Percentiles rank a stretch among this genome's conserved stretches.
Conservation (phyloP, 2,329 filamentous ascomycete genomes). For the Elsinoe perseae region DNA sequence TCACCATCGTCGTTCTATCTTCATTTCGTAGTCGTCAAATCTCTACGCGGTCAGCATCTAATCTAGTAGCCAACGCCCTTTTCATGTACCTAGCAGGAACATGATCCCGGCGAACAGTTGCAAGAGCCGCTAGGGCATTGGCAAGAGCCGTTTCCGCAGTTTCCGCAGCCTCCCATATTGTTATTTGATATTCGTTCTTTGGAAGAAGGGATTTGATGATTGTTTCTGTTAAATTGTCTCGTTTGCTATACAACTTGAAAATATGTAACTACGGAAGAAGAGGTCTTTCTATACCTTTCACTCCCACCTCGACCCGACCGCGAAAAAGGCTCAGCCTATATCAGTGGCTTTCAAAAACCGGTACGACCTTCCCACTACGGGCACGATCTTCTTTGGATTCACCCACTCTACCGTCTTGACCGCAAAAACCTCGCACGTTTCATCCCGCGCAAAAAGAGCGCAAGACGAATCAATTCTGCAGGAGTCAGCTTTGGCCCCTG, state of each 20-base stretch:
- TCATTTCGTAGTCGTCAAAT: no score
- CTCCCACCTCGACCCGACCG: neutral
- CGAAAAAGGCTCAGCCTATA: neutral
- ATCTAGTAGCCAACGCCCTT: no score
- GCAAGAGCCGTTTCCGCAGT: constrained; percentile 11
- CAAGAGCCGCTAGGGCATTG: neutral
- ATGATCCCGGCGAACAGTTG: constrained; percentile 2
- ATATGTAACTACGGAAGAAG: no score
- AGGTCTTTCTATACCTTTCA: neutral
- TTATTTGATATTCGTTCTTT: neutral
- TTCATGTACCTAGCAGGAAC: neutral
- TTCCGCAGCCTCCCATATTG: constrained; percentile 6
- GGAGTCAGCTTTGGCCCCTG: neutral
- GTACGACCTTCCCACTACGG: constrained; percentile 4
- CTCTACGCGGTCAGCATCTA: no score
- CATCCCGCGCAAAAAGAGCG: neutral
- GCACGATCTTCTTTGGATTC: constrained; percentile 1
- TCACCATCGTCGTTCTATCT: no score
- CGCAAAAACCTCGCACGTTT: neutral
- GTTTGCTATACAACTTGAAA: no score
- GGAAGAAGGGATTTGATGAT: constrained; percentile 32
- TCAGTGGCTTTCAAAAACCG: neutral
- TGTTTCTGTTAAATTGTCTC: no score
- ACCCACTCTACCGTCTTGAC: constrained; percentile 1
- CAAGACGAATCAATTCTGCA: neutral